Evolutionary conservation across 306 rosid species (phyloP), one percentile per base, ranked within the genome.

Genomic region (Lagenaria siceraria): DNA sequence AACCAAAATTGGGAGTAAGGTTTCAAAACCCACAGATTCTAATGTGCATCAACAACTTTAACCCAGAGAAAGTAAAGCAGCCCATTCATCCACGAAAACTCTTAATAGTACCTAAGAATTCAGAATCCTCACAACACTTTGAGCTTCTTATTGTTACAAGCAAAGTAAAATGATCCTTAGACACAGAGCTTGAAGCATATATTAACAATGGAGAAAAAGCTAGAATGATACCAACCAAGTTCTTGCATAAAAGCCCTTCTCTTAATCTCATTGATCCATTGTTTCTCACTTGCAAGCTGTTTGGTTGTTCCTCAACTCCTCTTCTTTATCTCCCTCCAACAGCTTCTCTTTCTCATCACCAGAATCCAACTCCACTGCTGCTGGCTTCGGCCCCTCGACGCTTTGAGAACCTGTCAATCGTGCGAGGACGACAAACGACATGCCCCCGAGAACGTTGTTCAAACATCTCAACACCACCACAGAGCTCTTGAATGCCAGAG

Each of bases 371-470:
- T 80, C 85, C 49, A 10, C 77, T 2, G 21, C 58, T 3, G 19
- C 43, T 5, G 63, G 24, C 51, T 87, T 86, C 15, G 80, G 52
- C 48, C 76, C 78, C 12, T 61, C 86, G 8, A 80, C 84, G 72
- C 84, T 92, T 74, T 96, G 98, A 0, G 99, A 86, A 0, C 99
- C 98, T 6, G 98, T 96, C 70, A 88, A 0, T 84, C 98, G 86
- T 2, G 99, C 98, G 85, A 96, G 75, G 14, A 96, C 19, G 55
- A 96, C 98, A 77, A 96, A 96, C 5, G 99, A 76, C 94, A 90
- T 81, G 10, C 99, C 98, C 3, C 99, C 98, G 3, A 92, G 86
- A 68, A 96, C 83, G 78, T 96, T 92, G 90, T 92, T 96, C 84
- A 89, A 72, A 7, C 88, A 86, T 70, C 99, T 88, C 22, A 96